Conservation (phyloP, 768 basidiomycete species). For the Podaxis sp. region DNA sequence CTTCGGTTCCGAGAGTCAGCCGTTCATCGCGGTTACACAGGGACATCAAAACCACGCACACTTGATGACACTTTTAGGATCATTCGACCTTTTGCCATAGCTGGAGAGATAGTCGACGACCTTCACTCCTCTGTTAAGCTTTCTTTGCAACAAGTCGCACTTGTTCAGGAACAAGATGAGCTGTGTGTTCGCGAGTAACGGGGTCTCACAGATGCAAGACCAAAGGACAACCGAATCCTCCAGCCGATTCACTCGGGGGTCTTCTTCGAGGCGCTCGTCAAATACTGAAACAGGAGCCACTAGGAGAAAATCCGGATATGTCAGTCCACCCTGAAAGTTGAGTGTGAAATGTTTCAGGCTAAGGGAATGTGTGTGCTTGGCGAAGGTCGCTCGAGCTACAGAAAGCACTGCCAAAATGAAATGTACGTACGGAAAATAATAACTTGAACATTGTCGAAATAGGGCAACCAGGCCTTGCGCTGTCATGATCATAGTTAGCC, state of each 20-base stretch:
- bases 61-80: conserved; percentile 57
- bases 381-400: neutral
- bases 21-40: neutral
- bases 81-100: conserved; percentile 71
- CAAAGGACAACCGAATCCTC: conserved; percentile 75
- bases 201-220: conserved; percentile 67
- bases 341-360: neutral
- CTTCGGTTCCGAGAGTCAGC: conserved; percentile 30
- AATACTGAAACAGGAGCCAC: conserved; percentile 80
- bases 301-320: conserved; percentile 17
- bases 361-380: neutral
- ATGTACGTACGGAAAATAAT: conserved; percentile 63
- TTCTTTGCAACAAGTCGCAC: conserved; percentile 66
- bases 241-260: conserved; percentile 66
- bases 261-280: conserved; percentile 73
- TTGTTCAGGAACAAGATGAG: conserved; percentile 69
- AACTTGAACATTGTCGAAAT: conserved; percentile 76
- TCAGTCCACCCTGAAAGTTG: neutral
- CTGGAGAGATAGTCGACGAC: conserved; percentile 62
- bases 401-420: neutral
- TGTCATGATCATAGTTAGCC: conserved; percentile 27
- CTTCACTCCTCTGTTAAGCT: conserved; percentile 57
- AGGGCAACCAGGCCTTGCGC: conserved; percentile 80
- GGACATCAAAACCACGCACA: conserved; percentile 44
- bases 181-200: conserved; percentile 58